A percentile compares a stretch with the other conserved stretches of the same genome.
phyloP scores from a whole-genome alignment of 2,329 filamentous ascomycete species.

The Ceratocystis variospora region DNA sequence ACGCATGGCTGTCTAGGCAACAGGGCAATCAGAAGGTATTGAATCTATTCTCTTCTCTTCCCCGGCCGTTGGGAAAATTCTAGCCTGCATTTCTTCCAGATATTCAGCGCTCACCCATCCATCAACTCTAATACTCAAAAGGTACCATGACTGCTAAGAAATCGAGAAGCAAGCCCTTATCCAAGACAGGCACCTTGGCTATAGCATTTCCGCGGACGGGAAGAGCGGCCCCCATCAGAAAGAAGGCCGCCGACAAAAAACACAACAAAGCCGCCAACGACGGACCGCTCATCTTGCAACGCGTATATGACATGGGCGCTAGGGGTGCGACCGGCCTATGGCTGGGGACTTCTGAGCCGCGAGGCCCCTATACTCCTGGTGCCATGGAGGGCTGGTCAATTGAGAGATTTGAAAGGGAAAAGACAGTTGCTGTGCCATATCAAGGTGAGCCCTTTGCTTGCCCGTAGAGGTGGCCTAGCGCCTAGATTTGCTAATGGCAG shows the following conservation, averaged over 20 bases:
- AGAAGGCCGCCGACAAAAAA: not conserved
- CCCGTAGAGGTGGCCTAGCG: not conserved
- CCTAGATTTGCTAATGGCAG: not conserved
- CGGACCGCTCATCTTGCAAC: not conserved
- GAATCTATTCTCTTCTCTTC: too few relatives aligned
- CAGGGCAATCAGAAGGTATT: too few relatives aligned
- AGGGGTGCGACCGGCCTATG: slow-evolving; percentile 13
- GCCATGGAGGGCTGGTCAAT: slow-evolving; percentile 10
- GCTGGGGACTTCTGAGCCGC: slow-evolving; percentile 10
- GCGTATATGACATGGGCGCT: not conserved
- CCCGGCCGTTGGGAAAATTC: too few relatives aligned
- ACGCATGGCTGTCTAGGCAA: too few relatives aligned
- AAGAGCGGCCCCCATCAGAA: not conserved
- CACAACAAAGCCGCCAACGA: not conserved
- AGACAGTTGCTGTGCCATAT: not conserved
- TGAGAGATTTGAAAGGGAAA: slow-evolving; percentile 8
- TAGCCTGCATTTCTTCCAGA: not conserved
- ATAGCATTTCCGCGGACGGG: not conserved
- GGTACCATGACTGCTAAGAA: not conserved
- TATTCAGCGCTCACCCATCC: not conserved
- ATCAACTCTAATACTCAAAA: not conserved
- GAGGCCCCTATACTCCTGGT: slow-evolving; percentile 7
- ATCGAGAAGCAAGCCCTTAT: not conserved
- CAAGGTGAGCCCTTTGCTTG: not conserved
- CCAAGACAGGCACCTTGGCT: not conserved